Evolutionary conservation across 1,284 basidiomycete genomes (phyloP).

Genomic region (Moesziomyces sp.): DNA sequence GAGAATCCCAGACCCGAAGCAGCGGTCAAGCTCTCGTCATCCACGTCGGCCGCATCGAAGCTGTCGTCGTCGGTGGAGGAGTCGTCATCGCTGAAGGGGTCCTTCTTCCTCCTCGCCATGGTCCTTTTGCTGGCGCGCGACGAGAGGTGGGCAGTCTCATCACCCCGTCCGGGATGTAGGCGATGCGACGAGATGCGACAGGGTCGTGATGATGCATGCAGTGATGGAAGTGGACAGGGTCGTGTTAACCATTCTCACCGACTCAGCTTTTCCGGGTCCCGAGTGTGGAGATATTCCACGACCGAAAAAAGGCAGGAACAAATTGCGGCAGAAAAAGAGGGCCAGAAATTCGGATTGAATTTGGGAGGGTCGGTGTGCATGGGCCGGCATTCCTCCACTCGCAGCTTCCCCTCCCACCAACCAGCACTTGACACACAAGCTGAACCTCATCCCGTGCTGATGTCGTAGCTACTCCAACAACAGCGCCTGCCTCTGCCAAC

Average conservation of each 20-base stretch:
- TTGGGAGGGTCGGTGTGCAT: no score
- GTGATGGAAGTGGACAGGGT: conserved; percentile 1
- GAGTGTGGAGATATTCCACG: not conserved
- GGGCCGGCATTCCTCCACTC: no score
- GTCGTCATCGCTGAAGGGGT: conserved; percentile 57
- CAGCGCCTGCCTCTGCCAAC: no score
- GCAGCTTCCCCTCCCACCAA: no score
- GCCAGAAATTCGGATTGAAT: not conserved
- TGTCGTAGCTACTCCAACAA: no score
- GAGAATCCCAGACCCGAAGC: conserved; percentile 3
- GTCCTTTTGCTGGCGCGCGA: not conserved
- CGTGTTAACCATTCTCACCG: not conserved
- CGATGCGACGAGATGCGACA: no score
- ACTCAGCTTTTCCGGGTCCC: not conserved
- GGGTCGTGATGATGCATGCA: no score
- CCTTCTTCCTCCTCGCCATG: conserved; percentile 60
- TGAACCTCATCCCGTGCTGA: no score
- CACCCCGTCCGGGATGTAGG: not conserved
- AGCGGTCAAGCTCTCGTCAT: conserved; percentile 2
- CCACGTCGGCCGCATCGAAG: conserved; percentile 54
- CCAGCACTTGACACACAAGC: no score
- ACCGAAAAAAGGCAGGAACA: not conserved
- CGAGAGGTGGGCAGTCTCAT: conserved; percentile 1
- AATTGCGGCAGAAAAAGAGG: not conserved
- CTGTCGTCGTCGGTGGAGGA: conserved; percentile 70